Base-by-base conservation (phyloP, 2,329 filamentous ascomycete species). In the Paecilomyces fulvus region DNA sequence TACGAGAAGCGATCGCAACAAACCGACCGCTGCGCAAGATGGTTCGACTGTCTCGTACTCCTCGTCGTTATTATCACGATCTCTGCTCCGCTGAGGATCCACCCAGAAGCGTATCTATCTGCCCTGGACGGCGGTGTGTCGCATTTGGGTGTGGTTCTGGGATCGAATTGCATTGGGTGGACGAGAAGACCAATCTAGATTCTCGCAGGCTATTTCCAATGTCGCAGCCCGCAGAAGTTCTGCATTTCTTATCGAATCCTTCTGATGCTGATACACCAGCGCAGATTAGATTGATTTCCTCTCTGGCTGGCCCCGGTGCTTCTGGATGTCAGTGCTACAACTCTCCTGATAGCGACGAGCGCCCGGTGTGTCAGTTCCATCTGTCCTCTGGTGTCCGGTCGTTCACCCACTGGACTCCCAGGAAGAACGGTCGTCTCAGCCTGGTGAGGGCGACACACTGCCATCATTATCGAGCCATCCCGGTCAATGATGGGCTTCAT, bases 81-180 rank as follows among this genome's bases (percentile, higher is more conserved):
- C 64, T 88, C 46, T 86, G 84, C 64, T 82, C 79, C 1, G 70
- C 79, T 37, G 80, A 86, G 54, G 83, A 87, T 59, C 81, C 81
- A 14, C 85, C 85, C 11, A 79, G 81, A n/a, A 85, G 82, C 43
- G 79, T 87, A 9, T 81, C 84, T 0, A 80, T 88, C 31, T 86
- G 82, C 61, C 84, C 84, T n/a, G 81, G 84, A 56, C 77, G 82
- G 50, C 78, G 79, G 53, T 86, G 83, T 61, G 81, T 86, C 31
- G 84, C 83, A 8, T 88, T 87, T 71, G 85, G 85, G 12, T 86
- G 82, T 60, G 78, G 79, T 11, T 75, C 79, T 7, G 82, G 84
- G 1, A 81, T 87, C 54, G 84, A 87, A 64, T 71, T 87, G 43
- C 83, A 86, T 64, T 88, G 82, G 78, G 68, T 80, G 11, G 77